phyloP scores from a whole-genome alignment of 768 basidiomycete species.

The Pleurotus giganteus region DNA sequence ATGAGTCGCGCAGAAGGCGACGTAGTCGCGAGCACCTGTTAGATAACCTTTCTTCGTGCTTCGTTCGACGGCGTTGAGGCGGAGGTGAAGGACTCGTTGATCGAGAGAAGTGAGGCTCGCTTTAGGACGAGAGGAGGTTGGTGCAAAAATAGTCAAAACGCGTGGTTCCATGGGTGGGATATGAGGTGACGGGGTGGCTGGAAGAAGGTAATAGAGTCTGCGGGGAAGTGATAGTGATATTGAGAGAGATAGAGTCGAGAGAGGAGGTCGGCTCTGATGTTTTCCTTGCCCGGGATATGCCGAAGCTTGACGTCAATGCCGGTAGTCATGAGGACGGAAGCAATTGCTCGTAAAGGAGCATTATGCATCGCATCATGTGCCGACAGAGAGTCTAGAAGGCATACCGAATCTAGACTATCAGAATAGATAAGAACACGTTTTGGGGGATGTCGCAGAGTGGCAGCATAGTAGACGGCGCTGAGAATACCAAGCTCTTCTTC shows the following conservation, averaged over 20 bases:
- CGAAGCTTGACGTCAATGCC: conserved; percentile 16
- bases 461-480: conserved; percentile 17
- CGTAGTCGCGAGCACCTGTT: conserved; percentile 20
- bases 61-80: conserved; percentile 19
- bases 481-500: conserved; percentile 21
- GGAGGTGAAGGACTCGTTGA: conserved; percentile 13
- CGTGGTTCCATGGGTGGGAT: conserved; percentile 19
- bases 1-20: conserved; percentile 27
- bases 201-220: conserved; percentile 18
- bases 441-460: conserved; percentile 14
- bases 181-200: conserved; percentile 16
- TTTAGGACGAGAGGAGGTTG: no score
- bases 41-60: conserved; percentile 16
- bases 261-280: conserved; percentile 15
- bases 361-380: conserved; percentile 6
- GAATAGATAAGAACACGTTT: conserved; percentile 14
- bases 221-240: conserved; percentile 12
- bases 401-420: conserved; percentile 20
- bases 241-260: conserved; percentile 16
- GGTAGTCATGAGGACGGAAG: conserved; percentile 12
- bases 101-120: conserved; percentile 16
- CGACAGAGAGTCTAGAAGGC: conserved; percentile 14
- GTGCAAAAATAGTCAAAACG: no score
- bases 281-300: conserved; percentile 17
- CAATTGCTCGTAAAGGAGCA: conserved; percentile 13